phyloP scores from a whole-genome alignment of 805 yeast species.

The Priceomyces castillae region DNA sequence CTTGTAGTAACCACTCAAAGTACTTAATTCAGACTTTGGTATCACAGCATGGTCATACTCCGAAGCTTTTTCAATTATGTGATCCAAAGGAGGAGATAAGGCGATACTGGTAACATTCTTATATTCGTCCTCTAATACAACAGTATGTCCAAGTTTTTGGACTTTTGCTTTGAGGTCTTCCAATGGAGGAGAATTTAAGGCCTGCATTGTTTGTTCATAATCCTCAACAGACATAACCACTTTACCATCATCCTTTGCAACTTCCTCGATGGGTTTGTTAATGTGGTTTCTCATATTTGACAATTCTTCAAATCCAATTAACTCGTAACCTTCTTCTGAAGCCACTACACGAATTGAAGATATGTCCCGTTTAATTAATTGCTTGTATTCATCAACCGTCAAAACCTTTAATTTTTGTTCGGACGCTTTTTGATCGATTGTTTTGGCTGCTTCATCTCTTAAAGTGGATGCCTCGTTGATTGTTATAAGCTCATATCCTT shows the following conservation, averaged over 20 bases:
- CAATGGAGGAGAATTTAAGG: constrained; percentile 21
- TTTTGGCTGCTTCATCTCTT: constrained; percentile 20
- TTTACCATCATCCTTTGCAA: not conserved
- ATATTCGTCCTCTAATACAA: not conserved
- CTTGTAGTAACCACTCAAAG: constrained; percentile 9
- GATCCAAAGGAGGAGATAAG: not conserved
- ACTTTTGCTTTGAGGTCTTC: constrained; percentile 20
- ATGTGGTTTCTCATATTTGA: constrained; percentile 8
- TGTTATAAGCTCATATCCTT: constrained; percentile 17
- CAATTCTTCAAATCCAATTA: constrained; percentile 5
- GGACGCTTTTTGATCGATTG: not conserved
- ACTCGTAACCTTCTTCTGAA: constrained; percentile 2
- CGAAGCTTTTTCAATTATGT: not conserved
- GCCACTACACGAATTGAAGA: constrained; percentile 8
- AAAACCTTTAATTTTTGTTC: constrained; percentile 1
- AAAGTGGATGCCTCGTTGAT: constrained; percentile 1
- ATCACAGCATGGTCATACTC: constrained; percentile 5
- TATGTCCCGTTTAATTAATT: constrained; percentile 5
- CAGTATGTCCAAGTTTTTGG: constrained; percentile 1
- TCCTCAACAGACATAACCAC: constrained; percentile 3
- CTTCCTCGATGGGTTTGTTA: not conserved
- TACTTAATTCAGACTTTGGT: constrained; percentile 8
- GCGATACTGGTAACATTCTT: not conserved
- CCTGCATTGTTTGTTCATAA: constrained; percentile 11
- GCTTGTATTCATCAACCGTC: constrained; percentile 3